Percentiles rank a stretch among this genome's conserved stretches.
Conservation (phyloP, 116 monocot species). For the Iris pallida region DNA sequence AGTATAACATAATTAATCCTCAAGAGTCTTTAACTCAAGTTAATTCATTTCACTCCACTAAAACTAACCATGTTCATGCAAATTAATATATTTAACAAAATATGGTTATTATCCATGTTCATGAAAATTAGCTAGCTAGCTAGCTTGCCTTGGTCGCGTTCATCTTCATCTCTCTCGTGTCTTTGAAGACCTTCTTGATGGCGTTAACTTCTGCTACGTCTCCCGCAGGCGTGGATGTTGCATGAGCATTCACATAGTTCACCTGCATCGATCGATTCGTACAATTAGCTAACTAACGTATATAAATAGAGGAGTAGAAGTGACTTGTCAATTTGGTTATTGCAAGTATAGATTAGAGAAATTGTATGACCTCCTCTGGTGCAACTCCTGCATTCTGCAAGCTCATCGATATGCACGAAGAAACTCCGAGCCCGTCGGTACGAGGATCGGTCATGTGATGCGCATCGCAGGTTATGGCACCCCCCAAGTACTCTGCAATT, state of each 20-base stretch:
- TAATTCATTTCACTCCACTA: neutral
- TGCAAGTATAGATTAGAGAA: neutral
- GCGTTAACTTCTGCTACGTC: slow-evolving; percentile 70
- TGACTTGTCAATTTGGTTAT: neutral
- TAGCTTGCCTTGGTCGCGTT: slow-evolving; percentile 48
- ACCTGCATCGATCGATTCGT: slow-evolving; percentile 20
- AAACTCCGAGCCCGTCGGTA: slow-evolving; percentile 46
- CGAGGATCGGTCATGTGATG: slow-evolving; percentile 57
- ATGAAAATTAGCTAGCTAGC: neutral
- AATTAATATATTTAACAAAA: no score
- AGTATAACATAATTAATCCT: neutral
- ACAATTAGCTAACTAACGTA: neutral
- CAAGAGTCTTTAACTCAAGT: neutral
- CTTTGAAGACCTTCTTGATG: slow-evolving; percentile 52
- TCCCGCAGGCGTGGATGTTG: slow-evolving; percentile 64
- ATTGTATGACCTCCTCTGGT: slow-evolving; percentile 45
- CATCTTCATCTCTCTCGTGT: slow-evolving; percentile 50
- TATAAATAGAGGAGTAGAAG: neutral
- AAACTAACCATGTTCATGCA: neutral
- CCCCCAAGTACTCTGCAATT: slow-evolving; percentile 49
- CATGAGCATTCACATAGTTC: slow-evolving; percentile 84
- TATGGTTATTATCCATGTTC: neutral
- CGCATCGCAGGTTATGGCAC: slow-evolving; percentile 50
- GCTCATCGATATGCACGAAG: slow-evolving; percentile 41
- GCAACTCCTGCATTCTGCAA: slow-evolving; percentile 50